These are phyloP conservation scores for Phylloporus sp. DNA, from an alignment of 768 basidiomycete genomes.

Conservation along the genomic window DNA sequence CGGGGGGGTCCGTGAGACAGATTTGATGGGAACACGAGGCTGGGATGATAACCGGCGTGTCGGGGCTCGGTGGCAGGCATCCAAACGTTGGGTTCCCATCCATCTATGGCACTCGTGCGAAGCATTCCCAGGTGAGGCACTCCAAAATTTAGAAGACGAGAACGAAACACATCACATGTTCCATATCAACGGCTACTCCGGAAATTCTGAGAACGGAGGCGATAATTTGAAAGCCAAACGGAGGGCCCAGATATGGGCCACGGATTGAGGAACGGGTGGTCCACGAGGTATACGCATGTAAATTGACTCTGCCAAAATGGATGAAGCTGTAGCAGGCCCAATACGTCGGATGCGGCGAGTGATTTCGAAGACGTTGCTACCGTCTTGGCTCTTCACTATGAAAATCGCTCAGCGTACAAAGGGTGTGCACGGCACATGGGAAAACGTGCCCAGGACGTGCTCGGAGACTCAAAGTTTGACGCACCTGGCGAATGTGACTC, in stretches of 20 bases:
- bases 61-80: slow-evolving; percentile 1
- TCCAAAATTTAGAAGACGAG: not conserved
- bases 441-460: slow-evolving; percentile 2
- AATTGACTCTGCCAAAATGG: not conserved
- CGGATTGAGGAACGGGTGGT: slow-evolving; percentile 1
- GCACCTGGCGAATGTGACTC: slow-evolving; percentile 13
- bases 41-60: slow-evolving; percentile 11
- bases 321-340: not conserved
- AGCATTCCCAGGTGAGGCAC: slow-evolving; percentile 10
- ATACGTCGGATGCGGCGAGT: not conserved
- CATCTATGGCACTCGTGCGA: slow-evolving; percentile 1
- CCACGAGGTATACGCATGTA: slow-evolving; percentile 14
- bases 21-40: slow-evolving; percentile 28
- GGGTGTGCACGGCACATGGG: not conserved
- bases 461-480: too few relatives aligned
- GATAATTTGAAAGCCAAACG: not conserved
- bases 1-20: slow-evolving; percentile 14
- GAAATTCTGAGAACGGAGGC: not conserved
- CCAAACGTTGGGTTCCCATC: slow-evolving; percentile 1
- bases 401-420: not conserved
- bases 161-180: not conserved
- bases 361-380: not conserved
- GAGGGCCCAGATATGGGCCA: not conserved
- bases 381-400: not conserved
- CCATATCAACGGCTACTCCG: not conserved